A percentile compares a stretch with the other conserved stretches of the same genome.
phyloP scores from a whole-genome alignment of 2,329 filamentous ascomycete species.

The Epicoccum nigrum region DNA sequence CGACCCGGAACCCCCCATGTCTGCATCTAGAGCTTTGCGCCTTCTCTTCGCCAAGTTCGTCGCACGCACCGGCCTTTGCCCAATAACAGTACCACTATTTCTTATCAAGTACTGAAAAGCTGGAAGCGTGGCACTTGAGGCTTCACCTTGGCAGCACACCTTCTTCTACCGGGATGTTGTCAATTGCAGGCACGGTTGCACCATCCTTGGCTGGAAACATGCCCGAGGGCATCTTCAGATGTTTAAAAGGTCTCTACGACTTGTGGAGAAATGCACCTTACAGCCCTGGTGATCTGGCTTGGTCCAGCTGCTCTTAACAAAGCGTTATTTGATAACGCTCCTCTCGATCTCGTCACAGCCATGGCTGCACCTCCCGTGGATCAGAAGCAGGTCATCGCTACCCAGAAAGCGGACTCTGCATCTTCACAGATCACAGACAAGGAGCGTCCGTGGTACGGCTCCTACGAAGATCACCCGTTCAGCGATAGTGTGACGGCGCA shows the following conservation, averaged over 20 bases:
- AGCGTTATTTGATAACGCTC: slow-evolving; percentile 13
- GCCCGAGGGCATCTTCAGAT: slow-evolving; percentile 9
- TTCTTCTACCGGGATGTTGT: slow-evolving; percentile 25
- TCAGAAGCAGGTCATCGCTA: slow-evolving; percentile 26
- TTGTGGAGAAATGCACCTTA: slow-evolving; percentile 13
- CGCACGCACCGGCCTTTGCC: background rate
- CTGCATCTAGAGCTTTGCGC: no score
- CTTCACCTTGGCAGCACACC: slow-evolving; percentile 14
- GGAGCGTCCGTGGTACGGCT: slow-evolving; percentile 18
- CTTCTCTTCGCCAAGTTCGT: no score
- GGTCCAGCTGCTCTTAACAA: slow-evolving; percentile 8
- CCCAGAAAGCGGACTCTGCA: slow-evolving; percentile 21
- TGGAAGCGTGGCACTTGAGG: slow-evolving; percentile 5
- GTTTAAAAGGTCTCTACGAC: slow-evolving; percentile 22
- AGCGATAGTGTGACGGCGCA: slow-evolving; percentile 30
- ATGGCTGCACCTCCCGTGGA: slow-evolving; percentile 22
- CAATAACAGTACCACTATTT: background rate
- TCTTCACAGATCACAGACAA: slow-evolving; percentile 19
- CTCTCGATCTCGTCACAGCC: slow-evolving; percentile 2
- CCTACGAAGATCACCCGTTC: slow-evolving; percentile 31
- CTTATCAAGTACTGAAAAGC: slow-evolving; percentile 11
- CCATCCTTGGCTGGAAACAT: slow-evolving; percentile 20
- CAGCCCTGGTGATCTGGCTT: slow-evolving; percentile 12
- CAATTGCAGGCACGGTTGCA: slow-evolving; percentile 24
- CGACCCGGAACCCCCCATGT: background rate